phyloP scores from a whole-genome alignment of 805 yeast species.

The Teunomyces pallodes region DNA sequence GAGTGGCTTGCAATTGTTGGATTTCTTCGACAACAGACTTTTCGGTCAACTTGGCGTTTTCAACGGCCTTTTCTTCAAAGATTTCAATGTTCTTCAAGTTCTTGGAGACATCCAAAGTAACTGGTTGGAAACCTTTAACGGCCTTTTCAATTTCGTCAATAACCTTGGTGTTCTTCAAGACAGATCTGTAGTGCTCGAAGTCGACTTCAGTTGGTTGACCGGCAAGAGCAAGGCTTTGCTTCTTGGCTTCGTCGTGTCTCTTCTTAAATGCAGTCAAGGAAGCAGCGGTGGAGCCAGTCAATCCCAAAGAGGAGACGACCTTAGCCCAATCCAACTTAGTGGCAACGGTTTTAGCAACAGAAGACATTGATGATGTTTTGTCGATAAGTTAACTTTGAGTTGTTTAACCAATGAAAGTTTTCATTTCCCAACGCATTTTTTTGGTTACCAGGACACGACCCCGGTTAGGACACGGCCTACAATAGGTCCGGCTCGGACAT shows the following conservation, averaged over 20 bases:
- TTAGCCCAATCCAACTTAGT: constrained; percentile 94
- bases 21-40: constrained; percentile 83
- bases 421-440: constrained; percentile 1
- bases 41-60: constrained; percentile 93
- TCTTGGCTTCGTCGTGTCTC: constrained; percentile 97
- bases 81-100: constrained; percentile 89
- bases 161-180: constrained; percentile 77
- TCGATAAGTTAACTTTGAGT: constrained; percentile 1
- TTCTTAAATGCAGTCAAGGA: constrained; percentile 91
- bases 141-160: constrained; percentile 79
- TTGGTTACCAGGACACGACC: background rate
- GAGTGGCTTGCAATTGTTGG: constrained; percentile 78
- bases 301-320: constrained; percentile 81
- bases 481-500: constrained; percentile 1
- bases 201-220: constrained; percentile 77
- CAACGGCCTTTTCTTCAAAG: constrained; percentile 92
- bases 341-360: constrained; percentile 61
- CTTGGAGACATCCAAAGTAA: constrained; percentile 79
- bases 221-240: constrained; percentile 67
- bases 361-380: constrained; percentile 24
- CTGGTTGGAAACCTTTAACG: constrained; percentile 74
- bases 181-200: constrained; percentile 73
- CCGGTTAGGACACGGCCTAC: background rate
- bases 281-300: constrained; percentile 88
- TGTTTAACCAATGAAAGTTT: constrained; percentile 3